These are phyloP conservation scores for Tetrahymena malaccensis DNA, from an alignment of 73 alveolate species.

Conservation along the genomic window DNA sequence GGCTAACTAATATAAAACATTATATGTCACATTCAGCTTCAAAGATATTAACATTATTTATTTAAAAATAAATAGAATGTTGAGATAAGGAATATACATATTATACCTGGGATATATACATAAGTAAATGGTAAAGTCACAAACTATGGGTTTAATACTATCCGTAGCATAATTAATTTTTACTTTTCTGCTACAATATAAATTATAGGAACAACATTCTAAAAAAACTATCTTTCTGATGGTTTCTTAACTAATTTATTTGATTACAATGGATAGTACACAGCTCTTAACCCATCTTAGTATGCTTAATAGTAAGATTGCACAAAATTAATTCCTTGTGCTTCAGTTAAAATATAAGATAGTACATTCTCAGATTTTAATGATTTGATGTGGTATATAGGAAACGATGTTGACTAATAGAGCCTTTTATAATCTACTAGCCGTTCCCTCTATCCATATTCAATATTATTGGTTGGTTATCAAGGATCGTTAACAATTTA, in stretches of 20 bases:
- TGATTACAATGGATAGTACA: neutral
- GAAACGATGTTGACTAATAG: neutral
- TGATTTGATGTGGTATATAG: neutral
- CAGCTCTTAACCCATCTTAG: neutral
- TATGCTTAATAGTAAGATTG: neutral
- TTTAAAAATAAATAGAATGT: neutral
- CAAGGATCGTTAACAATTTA: neutral
- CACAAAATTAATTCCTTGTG: neutral
- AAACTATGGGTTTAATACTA: neutral
- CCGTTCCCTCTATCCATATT: neutral
- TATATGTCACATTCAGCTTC: too few relatives aligned
- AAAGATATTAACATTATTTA: too few relatives aligned
- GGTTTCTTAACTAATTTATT: neutral
- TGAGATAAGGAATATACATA: neutral
- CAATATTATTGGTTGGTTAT: neutral
- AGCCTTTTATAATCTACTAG: neutral
- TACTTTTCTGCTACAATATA: neutral
- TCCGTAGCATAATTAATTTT: neutral
- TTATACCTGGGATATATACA: neutral
- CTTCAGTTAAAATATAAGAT: neutral
- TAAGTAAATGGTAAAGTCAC: neutral
- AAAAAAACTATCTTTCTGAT: neutral
- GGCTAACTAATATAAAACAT: too few relatives aligned
- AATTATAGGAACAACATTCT: neutral
- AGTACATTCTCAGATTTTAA: neutral